These are phyloP conservation scores for Rhododendron ovatum DNA, from an alignment of 148 eudicot species.

Conservation along the genomic window DNA sequence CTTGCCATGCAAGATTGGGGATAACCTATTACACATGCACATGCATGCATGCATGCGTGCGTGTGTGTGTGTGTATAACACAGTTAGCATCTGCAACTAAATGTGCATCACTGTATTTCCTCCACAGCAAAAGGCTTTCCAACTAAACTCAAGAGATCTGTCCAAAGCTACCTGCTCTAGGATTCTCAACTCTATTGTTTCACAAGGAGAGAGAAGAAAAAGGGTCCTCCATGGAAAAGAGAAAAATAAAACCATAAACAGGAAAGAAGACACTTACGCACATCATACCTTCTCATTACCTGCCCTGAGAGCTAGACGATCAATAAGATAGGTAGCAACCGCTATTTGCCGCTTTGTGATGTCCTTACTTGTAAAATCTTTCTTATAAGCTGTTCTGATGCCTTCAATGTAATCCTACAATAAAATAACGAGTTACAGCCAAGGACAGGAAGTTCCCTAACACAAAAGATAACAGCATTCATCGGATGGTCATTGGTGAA, in stretches of 20 bases:
- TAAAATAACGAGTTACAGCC: slow-evolving; percentile 2
- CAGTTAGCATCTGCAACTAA: neutral
- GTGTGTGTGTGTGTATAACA: neutral
- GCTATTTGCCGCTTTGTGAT: slow-evolving; percentile 74
- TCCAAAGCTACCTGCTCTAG: neutral
- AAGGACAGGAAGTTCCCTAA: neutral
- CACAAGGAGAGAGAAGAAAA: neutral
- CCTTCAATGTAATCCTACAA: slow-evolving; percentile 74
- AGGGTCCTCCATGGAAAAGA: neutral
- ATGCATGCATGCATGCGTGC: too few relatives aligned
- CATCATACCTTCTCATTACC: slow-evolving; percentile 92
- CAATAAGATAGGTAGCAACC: slow-evolving; percentile 98
- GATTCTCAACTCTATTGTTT: neutral
- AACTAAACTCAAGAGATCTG: neutral
- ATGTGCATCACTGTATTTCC: neutral
- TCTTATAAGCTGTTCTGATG: slow-evolving; percentile 76
- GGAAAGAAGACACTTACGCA: neutral
- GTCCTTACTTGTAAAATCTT: slow-evolving; percentile 67
- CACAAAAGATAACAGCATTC: neutral
- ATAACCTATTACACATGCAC: neutral
- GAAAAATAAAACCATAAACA: neutral
- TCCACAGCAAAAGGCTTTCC: neutral
- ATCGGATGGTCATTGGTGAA: slow-evolving; percentile 8
- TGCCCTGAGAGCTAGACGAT: slow-evolving; percentile 96
- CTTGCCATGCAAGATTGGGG: neutral